Evolutionary conservation across 2,329 filamentous ascomycete genomes (phyloP).

Genomic region (Boeremia exigua): DNA sequence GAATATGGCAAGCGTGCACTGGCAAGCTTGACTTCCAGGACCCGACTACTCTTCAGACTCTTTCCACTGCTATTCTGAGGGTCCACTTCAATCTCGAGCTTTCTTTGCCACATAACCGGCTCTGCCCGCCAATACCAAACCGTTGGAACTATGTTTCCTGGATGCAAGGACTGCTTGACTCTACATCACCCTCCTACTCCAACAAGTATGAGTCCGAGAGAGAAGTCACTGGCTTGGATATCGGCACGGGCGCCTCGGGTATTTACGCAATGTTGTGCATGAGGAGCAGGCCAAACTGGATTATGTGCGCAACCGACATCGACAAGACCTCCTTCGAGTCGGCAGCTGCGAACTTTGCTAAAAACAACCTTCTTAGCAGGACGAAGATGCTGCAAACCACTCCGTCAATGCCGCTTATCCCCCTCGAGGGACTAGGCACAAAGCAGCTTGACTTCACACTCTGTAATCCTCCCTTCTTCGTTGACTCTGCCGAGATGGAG

Average conservation of each 20-base stretch:
- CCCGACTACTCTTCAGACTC: conserved; percentile 72
- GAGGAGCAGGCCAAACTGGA: conserved; percentile 70
- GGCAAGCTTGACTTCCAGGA: conserved; percentile 80
- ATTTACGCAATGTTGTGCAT: conserved; percentile 90
- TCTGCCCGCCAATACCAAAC: conserved; percentile 80
- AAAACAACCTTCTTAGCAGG: conserved; percentile 69
- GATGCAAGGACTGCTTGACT: conserved; percentile 82
- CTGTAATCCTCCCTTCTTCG: conserved; percentile 95
- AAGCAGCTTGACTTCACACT: conserved; percentile 78
- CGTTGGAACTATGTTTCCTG: conserved; percentile 90
- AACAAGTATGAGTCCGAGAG: conserved; percentile 57
- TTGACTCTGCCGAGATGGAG: conserved; percentile 72
- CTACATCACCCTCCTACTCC: conserved; percentile 58
- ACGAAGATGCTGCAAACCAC: conserved; percentile 68
- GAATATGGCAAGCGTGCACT: conserved; percentile 53
- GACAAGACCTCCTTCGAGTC: conserved; percentile 72
- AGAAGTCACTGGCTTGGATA: conserved; percentile 75
- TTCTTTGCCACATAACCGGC: conserved; percentile 74
- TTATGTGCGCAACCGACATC: conserved; percentile 66
- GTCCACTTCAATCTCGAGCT: conserved; percentile 76
- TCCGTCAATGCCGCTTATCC: conserved; percentile 64
- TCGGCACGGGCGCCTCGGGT: conserved; percentile 88
- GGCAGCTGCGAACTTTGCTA: conserved; percentile 69
- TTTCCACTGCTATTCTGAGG: conserved; percentile 80
- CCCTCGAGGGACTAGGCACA: conserved; percentile 62